Conservation (phyloP, 805 yeast species). For the Ogataea ganodermae region DNA sequence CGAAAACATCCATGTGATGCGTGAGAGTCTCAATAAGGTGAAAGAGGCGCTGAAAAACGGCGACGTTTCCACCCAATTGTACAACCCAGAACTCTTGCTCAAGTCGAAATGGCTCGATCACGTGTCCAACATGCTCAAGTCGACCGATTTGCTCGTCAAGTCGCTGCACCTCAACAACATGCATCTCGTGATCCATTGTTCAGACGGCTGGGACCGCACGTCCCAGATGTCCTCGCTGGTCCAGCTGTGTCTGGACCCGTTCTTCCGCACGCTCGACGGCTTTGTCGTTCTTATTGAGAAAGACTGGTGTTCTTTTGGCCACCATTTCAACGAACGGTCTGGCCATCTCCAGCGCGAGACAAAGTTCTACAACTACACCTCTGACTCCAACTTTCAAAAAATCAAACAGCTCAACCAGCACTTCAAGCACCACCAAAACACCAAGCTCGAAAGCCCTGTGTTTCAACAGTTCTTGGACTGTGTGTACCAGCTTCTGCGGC, state of each 20-base stretch:
- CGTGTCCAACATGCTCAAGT: constrained; percentile 63
- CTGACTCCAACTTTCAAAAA: constrained; percentile 36
- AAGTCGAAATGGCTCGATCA: constrained; percentile 82
- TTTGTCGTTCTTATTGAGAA: constrained; percentile 84
- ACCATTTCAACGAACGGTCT: constrained; percentile 78
- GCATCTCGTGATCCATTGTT: constrained; percentile 86
- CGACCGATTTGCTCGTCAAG: constrained; percentile 76
- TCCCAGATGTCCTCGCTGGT: constrained; percentile 84
- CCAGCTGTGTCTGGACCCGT: constrained; percentile 88
- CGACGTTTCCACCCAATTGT: constrained; percentile 51
- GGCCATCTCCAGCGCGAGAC: constrained; percentile 69
- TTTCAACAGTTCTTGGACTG: constrained; percentile 94
- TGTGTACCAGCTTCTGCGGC: constrained; percentile 74
- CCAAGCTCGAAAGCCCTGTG: constrained; percentile 79
- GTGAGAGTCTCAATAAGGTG: constrained; percentile 74
- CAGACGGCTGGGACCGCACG: constrained; percentile 99
- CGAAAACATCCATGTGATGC: constrained; percentile 93
- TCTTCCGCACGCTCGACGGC: constrained; percentile 83
- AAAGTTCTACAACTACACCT: constrained; percentile 46
- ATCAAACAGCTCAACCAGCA: constrained; percentile 52
- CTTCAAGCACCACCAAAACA: constrained; percentile 48
- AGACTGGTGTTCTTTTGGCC: constrained; percentile 96
- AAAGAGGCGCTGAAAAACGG: constrained; percentile 64
- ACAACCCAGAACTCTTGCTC: constrained; percentile 56
- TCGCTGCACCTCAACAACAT: constrained; percentile 82